Evolutionary conservation across 768 basidiomycete genomes (phyloP), one percentile per base, ranked within the genome.

Genomic region (Podaxis sp.): DNA sequence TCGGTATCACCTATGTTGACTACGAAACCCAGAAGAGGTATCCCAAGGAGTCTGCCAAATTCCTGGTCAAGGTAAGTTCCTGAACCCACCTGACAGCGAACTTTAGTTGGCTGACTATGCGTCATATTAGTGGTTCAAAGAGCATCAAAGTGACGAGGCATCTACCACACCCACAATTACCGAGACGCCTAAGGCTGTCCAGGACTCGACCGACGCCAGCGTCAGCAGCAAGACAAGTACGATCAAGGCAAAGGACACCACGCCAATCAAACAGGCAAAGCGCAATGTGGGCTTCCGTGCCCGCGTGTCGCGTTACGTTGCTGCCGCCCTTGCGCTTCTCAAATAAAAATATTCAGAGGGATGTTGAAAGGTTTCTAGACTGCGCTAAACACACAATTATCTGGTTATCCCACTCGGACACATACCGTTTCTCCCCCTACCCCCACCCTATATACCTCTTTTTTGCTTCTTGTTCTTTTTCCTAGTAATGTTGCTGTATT

Each of bases 1-100:
- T 90, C 68, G 88, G 88, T 60, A 79, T 87, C 60, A 89, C 86
- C 24, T 88, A 89, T 67, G 87, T 90, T 57, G 85, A 90, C 75
- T 89, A 87, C 72, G 74, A 81, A 60, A 89, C 87, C 3, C 88
- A 87, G 73, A 78, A 85, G 74, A 79, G 88, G 19, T 82, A 80
- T 68, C 87, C 87, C 15, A 89, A 90, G 68, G 83, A 82, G 15
- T 87, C 84, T 13, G 84, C 82, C 33, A 79, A 78, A 63, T 86
- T 86, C 74, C 69, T 88, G 13, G 68, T 82, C 51, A 77, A 87
- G 78, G 86, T 84, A 60, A 51, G 75, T 63, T 28, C 57, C 39
- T 36, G 28, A 24, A 28, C 22, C 28, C 24, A 49, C 12, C 42
- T n/a, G 53, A 52, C 33, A 13, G 11, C 12, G 22, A 44, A 40